A percentile compares a stretch with the other conserved stretches of the same genome.
phyloP scores from a whole-genome alignment of 208 protist species.

The Trypanosoma cruzi region DNA sequence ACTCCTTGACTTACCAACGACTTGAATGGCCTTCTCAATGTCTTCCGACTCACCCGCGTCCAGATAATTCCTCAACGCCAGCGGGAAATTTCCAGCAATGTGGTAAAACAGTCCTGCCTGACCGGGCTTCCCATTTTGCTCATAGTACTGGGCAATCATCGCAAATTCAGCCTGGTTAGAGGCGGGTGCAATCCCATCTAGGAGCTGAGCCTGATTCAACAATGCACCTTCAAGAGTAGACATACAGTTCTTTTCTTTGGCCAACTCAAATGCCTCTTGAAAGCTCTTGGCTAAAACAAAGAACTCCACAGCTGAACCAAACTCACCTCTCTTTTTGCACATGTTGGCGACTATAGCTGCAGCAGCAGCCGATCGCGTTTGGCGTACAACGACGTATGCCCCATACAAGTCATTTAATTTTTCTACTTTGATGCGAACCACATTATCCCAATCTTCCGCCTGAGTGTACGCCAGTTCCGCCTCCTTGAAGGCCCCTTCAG shows the following conservation, averaged over 20 bases:
- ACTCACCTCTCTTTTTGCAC: conserved; percentile 88
- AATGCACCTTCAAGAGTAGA: conserved; percentile 82
- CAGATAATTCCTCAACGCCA: conserved; percentile 92
- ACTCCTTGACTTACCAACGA: conserved; percentile 93
- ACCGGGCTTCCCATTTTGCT: conserved; percentile 72
- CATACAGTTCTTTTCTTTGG: conserved; percentile 88
- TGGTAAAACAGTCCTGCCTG: conserved; percentile 94
- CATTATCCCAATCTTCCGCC: conserved; percentile 96
- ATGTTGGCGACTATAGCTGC: conserved; percentile 93
- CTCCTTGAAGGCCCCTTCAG: conserved; percentile 89
- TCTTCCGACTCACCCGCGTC: conserved; percentile 84
- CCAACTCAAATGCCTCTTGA: conserved; percentile 94
- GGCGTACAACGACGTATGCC: conserved; percentile 95
- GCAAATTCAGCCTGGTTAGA: conserved; percentile 75
- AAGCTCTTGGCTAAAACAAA: conserved; percentile 94
- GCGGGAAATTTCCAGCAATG: conserved; percentile 87
- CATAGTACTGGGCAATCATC: conserved; percentile 94
- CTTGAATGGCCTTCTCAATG: conserved; percentile 93
- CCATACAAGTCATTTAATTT: conserved; percentile 93
- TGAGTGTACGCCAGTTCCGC: conserved; percentile 93
- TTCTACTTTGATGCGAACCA: conserved; percentile 95
- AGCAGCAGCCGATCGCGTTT: conserved; percentile 91
- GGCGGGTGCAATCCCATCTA: conserved; percentile 82
- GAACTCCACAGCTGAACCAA: conserved; percentile 95
- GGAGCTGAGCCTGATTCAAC: conserved; percentile 76